These are phyloP conservation scores for Pichia sp. DNA, from an alignment of 1,139 yeast genomes.

Conservation along the genomic window DNA sequence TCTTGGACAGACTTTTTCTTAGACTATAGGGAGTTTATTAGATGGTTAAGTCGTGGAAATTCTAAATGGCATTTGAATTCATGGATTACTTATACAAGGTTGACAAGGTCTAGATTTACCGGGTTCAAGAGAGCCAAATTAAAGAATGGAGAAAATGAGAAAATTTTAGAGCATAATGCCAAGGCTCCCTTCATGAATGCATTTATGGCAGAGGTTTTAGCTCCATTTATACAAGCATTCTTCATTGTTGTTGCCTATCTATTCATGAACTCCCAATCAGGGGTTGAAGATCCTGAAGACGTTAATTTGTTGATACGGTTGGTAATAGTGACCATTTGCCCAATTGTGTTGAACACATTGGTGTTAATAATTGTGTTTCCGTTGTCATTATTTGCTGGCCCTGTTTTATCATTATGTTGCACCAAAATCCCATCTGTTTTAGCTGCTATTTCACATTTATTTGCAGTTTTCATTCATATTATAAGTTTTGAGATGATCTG, in stretches of 20 bases:
- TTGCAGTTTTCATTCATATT: constrained; percentile 51
- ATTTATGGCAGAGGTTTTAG: constrained; percentile 48
- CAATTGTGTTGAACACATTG: constrained; percentile 48
- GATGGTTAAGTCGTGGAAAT: constrained; percentile 71
- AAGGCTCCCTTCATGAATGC: constrained; percentile 45
- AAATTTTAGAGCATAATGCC: constrained; percentile 16
- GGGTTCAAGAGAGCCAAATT: constrained; percentile 50
- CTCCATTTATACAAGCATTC: constrained; percentile 43
- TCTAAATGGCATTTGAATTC: constrained; percentile 45
- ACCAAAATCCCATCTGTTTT: constrained; percentile 31
- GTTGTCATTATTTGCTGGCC: constrained; percentile 47
- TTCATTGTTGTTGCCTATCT: constrained; percentile 55
- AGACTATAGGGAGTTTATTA: constrained; percentile 61
- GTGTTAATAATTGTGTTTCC: constrained; percentile 42
- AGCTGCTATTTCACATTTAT: constrained; percentile 49
- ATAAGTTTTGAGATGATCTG: constrained; percentile 57
- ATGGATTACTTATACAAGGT: constrained; percentile 58
- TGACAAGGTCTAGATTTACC: constrained; percentile 55
- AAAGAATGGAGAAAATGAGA: constrained; percentile 10
- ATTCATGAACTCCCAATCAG: constrained; percentile 69
- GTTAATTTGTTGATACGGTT: constrained; percentile 55
- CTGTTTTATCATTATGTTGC: constrained; percentile 40
- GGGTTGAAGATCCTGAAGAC: constrained; percentile 44
- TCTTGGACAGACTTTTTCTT: constrained; percentile 61
- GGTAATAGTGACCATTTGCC: constrained; percentile 46